phyloP scores from a whole-genome alignment of 169 alveolate genomes.

The Eimeria sp. region DNA sequence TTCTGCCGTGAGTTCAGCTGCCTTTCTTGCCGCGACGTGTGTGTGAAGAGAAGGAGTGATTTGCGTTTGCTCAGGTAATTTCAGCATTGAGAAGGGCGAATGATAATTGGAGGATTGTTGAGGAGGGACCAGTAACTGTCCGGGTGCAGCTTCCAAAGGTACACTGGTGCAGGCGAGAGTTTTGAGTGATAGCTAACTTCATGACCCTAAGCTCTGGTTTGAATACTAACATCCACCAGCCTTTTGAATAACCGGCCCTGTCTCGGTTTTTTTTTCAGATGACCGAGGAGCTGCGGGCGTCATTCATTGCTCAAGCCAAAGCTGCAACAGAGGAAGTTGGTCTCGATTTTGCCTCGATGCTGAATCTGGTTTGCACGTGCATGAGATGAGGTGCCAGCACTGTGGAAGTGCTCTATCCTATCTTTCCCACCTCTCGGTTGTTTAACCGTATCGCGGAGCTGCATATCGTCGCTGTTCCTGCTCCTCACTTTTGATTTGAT shows the following conservation, averaged over 20 bases:
- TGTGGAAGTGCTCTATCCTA: not conserved
- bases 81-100: conserved; percentile 39
- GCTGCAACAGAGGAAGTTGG: conserved; percentile 45
- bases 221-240: not conserved
- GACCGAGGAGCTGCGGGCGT: conserved; percentile 64
- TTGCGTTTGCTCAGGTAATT: conserved; percentile 23
- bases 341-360: not conserved
- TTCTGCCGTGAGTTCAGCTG: not conserved
- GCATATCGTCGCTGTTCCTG: not conserved
- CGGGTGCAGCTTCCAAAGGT: conserved; percentile 74
- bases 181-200: not conserved
- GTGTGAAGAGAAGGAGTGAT: not conserved
- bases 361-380: not conserved
- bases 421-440: not conserved
- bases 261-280: conserved; percentile 1
- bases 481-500: not conserved
- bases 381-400: not conserved
- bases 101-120: conserved; percentile 53
- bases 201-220: not conserved
- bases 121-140: conserved; percentile 58
- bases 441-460: not conserved
- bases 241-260: not conserved
- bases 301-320: conserved; percentile 35
- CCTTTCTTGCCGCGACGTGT: not conserved
- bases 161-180: not conserved